These are phyloP conservation scores for Saccharata proteae DNA, from an alignment of 2,329 filamentous ascomycete genomes.

Conservation along the genomic window DNA sequence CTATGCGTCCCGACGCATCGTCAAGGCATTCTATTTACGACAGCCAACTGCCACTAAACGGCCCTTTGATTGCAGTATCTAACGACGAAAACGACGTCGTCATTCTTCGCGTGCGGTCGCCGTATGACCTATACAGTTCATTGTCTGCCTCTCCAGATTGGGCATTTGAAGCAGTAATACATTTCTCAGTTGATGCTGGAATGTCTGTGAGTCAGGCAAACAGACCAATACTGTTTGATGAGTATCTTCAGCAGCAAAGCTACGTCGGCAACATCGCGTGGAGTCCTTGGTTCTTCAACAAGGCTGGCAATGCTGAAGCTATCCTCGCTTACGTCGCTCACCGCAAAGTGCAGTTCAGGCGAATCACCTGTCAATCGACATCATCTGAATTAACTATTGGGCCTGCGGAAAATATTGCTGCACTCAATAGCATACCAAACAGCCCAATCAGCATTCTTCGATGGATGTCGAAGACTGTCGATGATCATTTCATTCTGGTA, in stretches of 20 bases:
- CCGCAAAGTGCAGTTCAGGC: constrained; percentile 8
- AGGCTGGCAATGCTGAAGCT: constrained; percentile 13
- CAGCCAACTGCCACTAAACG: constrained; percentile 4
- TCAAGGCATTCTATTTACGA: constrained; percentile 16
- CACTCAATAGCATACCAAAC: too few relatives aligned
- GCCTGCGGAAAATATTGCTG: too few relatives aligned
- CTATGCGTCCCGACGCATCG: constrained; percentile 10
- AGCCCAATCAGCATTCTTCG: constrained; percentile 4
- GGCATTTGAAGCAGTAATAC: constrained; percentile 17
- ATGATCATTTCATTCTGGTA: constrained; percentile 15
- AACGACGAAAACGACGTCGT: constrained; percentile 31
- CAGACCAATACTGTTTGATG: constrained; percentile 14
- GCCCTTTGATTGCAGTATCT: constrained; percentile 22
- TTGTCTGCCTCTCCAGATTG: constrained; percentile 12
- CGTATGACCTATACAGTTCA: constrained; percentile 19
- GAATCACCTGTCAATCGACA: too few relatives aligned
- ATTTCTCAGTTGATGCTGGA: constrained; percentile 11
- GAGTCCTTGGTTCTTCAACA: constrained; percentile 24
- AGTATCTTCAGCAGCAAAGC: constrained; percentile 19
- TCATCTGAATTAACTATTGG: too few relatives aligned
- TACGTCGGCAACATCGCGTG: constrained; percentile 25
- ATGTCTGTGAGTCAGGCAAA: not conserved
- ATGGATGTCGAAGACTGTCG: constrained; percentile 3
- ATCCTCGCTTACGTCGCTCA: constrained; percentile 26
- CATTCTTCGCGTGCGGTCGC: constrained; percentile 25